Evolutionary conservation across 2,329 filamentous ascomycete species (phyloP).

Genomic region (Epichloe baconii): DNA sequence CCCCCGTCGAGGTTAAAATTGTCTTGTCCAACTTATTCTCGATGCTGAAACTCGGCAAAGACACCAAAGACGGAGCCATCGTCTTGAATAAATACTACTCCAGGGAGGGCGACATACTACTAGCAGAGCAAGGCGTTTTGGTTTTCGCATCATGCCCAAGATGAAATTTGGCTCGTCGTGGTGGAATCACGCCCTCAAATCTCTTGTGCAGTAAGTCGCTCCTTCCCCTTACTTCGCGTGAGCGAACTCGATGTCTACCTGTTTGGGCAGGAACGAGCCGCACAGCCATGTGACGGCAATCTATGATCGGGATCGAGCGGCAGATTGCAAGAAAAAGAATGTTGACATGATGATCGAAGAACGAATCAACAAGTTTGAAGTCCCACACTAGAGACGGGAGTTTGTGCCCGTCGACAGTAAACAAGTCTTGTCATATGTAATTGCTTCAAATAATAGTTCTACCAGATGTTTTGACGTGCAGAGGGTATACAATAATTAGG

Average conservation of each 20-base stretch:
- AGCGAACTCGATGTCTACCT: background rate
- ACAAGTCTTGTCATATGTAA: background rate
- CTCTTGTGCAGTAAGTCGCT: background rate
- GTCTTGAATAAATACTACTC: background rate
- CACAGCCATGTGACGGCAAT: background rate
- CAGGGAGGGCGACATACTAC: background rate
- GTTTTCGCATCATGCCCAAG: background rate
- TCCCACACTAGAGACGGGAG: background rate
- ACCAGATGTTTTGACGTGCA: background rate
- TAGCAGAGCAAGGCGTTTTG: background rate
- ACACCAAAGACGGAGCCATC: conserved; percentile 9
- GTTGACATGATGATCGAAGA: background rate
- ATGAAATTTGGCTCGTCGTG: no score
- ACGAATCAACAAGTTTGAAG: background rate
- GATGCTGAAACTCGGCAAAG: conserved; percentile 15
- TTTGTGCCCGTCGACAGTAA: background rate
- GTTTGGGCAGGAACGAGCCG: conserved; percentile 1
- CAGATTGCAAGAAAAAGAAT: no score
- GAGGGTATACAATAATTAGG: background rate
- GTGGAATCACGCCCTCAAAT: background rate
- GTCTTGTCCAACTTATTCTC: conserved; percentile 11
- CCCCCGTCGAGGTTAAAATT: conserved; percentile 13
- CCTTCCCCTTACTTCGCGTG: background rate
- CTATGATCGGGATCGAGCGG: no score
- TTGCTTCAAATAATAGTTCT: background rate